Base-by-base conservation (phyloP, 345 rosid species). In the Populus tremula region DNA sequence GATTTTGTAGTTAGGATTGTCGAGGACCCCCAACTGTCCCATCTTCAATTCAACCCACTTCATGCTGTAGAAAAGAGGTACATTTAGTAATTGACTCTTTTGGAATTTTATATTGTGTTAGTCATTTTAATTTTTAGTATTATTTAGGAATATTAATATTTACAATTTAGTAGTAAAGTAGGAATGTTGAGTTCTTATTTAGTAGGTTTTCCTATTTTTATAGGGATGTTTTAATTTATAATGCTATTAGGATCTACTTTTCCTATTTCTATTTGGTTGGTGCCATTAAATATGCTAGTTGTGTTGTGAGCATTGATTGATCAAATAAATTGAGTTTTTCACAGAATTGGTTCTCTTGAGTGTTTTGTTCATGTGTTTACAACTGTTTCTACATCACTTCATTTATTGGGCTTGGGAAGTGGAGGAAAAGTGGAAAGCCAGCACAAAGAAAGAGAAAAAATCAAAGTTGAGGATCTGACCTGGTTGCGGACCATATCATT, bases 1-100 rank as follows among this genome's bases (percentile, higher is more conserved):
- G 84, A 96, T 88, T 85, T 96, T 96, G 88, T 96, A 93, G 86
- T 88, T 88, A 1, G 95, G 93, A 83, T 96, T 91, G 84, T 77
- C 83, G 29, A 96, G 88, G 25, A 93, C 98, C 63, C 99, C 97
- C n/a, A 96, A 94, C 79, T 96, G 94, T 82, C 81, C 94, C 99
- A 96, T 96, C 90, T 96, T 96, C 87, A 96, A 76, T 84, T 92
- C 99, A 82, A 96, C 94, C 99, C 98, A 91, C 85, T 88, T 93
- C 99, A 93, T 93, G 89, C 99, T 92, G 87, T 80, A 85, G 53
- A 65, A 78, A 63, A 76, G 31, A 65, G 54, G 12, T 2, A 41
- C n/a, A 3, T 53, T n/a, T 69, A 69, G 27, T 9, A 56, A 9
- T 56, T 56, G 13, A 56, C 20, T 56, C n/a, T 56, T 56, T 56